Percentiles rank a stretch among this genome's conserved stretches.
Conservation (phyloP, 306 rosid species). For the Cajanus cajan region DNA sequence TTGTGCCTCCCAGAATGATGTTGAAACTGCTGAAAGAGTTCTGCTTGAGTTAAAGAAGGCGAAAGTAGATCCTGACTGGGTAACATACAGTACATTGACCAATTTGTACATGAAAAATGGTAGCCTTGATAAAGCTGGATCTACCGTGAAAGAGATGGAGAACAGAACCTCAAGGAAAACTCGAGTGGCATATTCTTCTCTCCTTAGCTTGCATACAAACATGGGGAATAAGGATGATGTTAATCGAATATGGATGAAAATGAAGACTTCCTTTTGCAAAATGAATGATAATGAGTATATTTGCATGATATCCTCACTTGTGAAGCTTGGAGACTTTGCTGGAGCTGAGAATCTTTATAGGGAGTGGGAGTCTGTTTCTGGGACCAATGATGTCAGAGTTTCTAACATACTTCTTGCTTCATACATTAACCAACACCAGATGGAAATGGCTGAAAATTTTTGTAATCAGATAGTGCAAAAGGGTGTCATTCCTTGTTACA, state of each 20-base stretch:
- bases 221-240: slow-evolving; percentile 76
- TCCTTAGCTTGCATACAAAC: slow-evolving; percentile 76
- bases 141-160: slow-evolving; percentile 90
- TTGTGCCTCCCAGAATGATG: slow-evolving; percentile 64
- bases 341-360: slow-evolving; percentile 74
- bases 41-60: slow-evolving; percentile 69
- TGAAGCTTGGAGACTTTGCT: slow-evolving; percentile 63
- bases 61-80: slow-evolving; percentile 74
- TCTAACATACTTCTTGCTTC: slow-evolving; percentile 76
- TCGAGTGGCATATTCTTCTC: slow-evolving; percentile 69
- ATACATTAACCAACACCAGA: slow-evolving; percentile 60
- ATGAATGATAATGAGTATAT: slow-evolving; percentile 75
- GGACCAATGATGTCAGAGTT: slow-evolving; percentile 71
- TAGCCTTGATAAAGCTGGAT: slow-evolving; percentile 58
- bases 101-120: slow-evolving; percentile 66
- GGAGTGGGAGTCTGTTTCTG: slow-evolving; percentile 77
- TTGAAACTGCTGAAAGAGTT: slow-evolving; percentile 71
- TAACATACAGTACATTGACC: slow-evolving; percentile 69
- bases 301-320: slow-evolving; percentile 84
- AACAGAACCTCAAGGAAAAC: slow-evolving; percentile 44
- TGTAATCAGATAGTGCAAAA: slow-evolving; percentile 46
- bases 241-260: slow-evolving; percentile 66
- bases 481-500: slow-evolving; percentile 58
- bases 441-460: slow-evolving; percentile 67
- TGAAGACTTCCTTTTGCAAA: slow-evolving; percentile 61